A percentile compares a stretch with the other conserved stretches of the same genome.
Conservation (phyloP, 2,329 filamentous ascomycete genomes). For the Elsinoe ampelina region DNA sequence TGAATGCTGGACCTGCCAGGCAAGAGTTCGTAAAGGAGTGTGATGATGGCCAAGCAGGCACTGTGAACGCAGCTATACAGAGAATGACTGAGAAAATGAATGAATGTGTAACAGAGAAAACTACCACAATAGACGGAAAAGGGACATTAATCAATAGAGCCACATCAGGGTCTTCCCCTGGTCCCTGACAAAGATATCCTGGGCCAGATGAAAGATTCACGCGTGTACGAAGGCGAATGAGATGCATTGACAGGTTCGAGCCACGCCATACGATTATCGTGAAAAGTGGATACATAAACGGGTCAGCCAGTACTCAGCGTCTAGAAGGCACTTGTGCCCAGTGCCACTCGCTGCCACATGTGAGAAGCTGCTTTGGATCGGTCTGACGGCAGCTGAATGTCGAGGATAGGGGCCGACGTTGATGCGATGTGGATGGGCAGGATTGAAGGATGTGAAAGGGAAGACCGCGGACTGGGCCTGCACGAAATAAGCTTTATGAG, state of each 20-base stretch:
- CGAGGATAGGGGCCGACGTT: no score
- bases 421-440: no score
- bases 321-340: no score
- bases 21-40: not conserved
- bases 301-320: not conserved
- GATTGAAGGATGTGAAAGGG: no score
- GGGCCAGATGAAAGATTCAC: not conserved
- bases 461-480: no score
- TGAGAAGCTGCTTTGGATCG: no score
- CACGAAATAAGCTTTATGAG: no score
- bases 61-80: not conserved
- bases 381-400: no score
- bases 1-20: constrained; percentile 2
- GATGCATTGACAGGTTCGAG: not conserved
- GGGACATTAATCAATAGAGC: not conserved
- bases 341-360: no score
- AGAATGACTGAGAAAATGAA: not conserved
- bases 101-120: not conserved
- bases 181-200: not conserved
- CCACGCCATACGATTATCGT: not conserved
- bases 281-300: not conserved
- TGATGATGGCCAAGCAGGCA: constrained; percentile 1
- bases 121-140: not conserved
- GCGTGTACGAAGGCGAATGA: not conserved
- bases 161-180: not conserved